Base-by-base conservation (phyloP, 768 basidiomycete species). In the Russula sp. region DNA sequence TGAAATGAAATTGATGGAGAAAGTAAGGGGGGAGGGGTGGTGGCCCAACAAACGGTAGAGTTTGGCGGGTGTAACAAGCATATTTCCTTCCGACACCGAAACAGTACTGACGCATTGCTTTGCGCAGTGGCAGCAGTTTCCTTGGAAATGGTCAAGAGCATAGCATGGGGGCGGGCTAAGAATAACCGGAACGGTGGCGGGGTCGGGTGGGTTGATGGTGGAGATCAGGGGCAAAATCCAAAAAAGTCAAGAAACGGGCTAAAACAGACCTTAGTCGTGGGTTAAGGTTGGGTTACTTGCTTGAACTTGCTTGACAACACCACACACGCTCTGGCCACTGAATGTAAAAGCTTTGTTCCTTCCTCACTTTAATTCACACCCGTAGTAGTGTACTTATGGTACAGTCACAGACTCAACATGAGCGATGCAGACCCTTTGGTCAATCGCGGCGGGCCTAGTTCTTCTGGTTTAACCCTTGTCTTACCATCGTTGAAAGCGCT, bases 401-500 rank as follows among this genome's bases (percentile, higher is more conserved):
- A 6, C 14, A 7, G 32, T 35, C 10, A 34, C 49, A 62, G 47
- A 65, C 39, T 7, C 36, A 43, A 10, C 18, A 65, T 63, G 61
- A 46, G 35, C 50, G 56, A 57, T 32, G 22, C 22, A 39, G 57
- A 56, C 29, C 11, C 52, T 43, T 36, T 36, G 1, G 29, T 45
- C 51, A 56, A 47, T 35, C 66, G 60, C 29, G 13, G 45, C 16
- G 66, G 57, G 9, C 38, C 59, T 35, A 52, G 56, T 38, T 65
- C 65, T 29, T 79, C 82, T 46, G 83, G 85, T 22, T 75, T 88
- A 41, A 86, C 79, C 22, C 82, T 88, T 58, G 80, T 87, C 29
- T 75, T 88, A 4, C 86, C 86, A 5, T 81, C 87, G n/a, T 77
- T 87, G 49, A 85, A 79, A 69, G 76, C 77, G 39, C 75, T 84